These are phyloP conservation scores for Fraxinus cuspidata DNA, from an alignment of 257 asterid genomes.

Conservation along the genomic window DNA sequence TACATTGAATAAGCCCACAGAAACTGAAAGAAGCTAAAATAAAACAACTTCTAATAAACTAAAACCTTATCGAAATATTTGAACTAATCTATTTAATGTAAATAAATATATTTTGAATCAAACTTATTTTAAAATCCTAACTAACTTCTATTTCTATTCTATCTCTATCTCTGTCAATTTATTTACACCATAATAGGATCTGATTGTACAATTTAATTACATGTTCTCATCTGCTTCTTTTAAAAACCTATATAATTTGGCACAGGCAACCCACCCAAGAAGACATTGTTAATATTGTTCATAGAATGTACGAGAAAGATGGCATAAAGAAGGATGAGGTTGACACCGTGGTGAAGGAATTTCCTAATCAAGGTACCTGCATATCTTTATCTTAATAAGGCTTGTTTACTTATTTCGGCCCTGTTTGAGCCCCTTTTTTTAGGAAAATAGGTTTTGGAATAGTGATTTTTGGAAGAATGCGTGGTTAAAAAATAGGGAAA, in stretches of 20 bases:
- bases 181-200: background rate
- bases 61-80: too few species aligned
- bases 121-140: too few species aligned
- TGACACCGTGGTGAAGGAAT: constrained; percentile 54
- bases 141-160: too few species aligned
- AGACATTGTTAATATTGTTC: constrained; percentile 82
- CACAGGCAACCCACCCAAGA: constrained; percentile 94
- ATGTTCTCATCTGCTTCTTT: constrained; percentile 23
- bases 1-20: too few species aligned
- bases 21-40: too few species aligned
- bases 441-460: too few species aligned
- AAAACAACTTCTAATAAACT: too few species aligned
- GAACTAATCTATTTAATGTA: too few species aligned
- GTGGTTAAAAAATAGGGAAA: too few species aligned
- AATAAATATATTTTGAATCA: too few species aligned
- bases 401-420: background rate
- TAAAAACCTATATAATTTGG: constrained; percentile 16
- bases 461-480: too few species aligned
- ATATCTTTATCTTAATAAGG: background rate
- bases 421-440: too few species aligned
- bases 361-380: constrained; percentile 84
- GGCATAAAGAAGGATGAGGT: constrained; percentile 72
- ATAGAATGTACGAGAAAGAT: constrained; percentile 87
- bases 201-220: background rate
- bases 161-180: background rate